Evolutionary conservation across 305 asterid genomes (phyloP).

Genomic region (Rubia tinctorum): DNA sequence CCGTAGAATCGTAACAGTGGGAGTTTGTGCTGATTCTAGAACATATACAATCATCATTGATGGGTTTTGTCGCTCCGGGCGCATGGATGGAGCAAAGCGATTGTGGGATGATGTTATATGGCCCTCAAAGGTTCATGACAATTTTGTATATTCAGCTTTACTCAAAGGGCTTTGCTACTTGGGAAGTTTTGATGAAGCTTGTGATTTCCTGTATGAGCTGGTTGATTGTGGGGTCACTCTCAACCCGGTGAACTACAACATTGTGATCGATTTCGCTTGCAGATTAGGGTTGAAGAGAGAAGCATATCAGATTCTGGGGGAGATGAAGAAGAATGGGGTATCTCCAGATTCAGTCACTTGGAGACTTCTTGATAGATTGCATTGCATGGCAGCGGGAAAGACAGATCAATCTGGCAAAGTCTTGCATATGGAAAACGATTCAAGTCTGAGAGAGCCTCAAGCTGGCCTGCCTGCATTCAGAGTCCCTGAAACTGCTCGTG

Average conservation of each 20-base stretch:
- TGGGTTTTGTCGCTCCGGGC: slow-evolving; percentile 47
- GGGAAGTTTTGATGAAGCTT: slow-evolving; percentile 56
- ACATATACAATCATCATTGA: slow-evolving; percentile 57
- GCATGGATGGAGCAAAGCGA: slow-evolving; percentile 59
- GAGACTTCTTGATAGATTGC: slow-evolving; percentile 79
- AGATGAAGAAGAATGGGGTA: slow-evolving; percentile 76
- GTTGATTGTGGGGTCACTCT: slow-evolving; percentile 61
- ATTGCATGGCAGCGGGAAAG: slow-evolving; percentile 28
- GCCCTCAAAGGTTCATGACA: slow-evolving; percentile 72
- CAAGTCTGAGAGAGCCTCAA: neutral
- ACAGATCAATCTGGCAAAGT: slow-evolving; percentile 19
- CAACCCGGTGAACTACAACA: slow-evolving; percentile 63
- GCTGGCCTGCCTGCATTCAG: too few species aligned
- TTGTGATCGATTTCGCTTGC: slow-evolving; percentile 62
- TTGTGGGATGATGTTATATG: slow-evolving; percentile 68
- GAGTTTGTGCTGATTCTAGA: slow-evolving; percentile 48
- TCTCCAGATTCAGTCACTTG: slow-evolving; percentile 77
- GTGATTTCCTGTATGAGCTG: slow-evolving; percentile 67
- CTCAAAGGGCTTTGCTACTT: slow-evolving; percentile 66
- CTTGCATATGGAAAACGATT: neutral
- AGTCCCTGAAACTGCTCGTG: too few species aligned
- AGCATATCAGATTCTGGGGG: slow-evolving; percentile 72
- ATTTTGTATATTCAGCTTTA: slow-evolving; percentile 63
- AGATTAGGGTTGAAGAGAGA: slow-evolving; percentile 65
- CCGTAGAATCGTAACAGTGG: slow-evolving; percentile 32